These are phyloP conservation scores for Porphyrellus cyaneotinctus DNA, from an alignment of 768 basidiomycete genomes.

Conservation along the genomic window DNA sequence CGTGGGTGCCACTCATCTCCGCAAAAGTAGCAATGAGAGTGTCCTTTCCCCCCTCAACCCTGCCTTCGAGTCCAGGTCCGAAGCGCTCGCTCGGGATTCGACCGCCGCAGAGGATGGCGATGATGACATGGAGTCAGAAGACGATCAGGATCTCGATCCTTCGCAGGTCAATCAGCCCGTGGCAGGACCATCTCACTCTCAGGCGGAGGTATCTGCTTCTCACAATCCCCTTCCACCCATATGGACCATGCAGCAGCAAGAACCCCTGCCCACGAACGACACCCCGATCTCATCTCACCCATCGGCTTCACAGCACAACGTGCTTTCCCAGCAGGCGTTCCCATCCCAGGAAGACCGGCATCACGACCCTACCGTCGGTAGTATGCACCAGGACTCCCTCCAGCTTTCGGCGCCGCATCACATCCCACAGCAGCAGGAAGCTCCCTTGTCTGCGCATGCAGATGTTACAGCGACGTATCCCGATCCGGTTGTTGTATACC, in stretches of 20 bases:
- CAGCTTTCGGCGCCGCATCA: slow-evolving; percentile 30
- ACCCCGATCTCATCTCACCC: slow-evolving; percentile 33
- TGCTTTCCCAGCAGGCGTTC: slow-evolving; percentile 31
- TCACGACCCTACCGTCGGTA: slow-evolving; percentile 22
- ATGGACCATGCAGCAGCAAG: slow-evolving; percentile 33
- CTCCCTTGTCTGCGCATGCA: slow-evolving; percentile 26
- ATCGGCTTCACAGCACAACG: slow-evolving; percentile 24
- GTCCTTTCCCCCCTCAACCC: slow-evolving; percentile 39
- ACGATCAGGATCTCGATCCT: slow-evolving; percentile 29
- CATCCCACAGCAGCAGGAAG: slow-evolving; percentile 29
- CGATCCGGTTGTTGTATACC: slow-evolving; percentile 32
- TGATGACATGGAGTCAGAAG: slow-evolving; percentile 37
- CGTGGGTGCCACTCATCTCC: slow-evolving; percentile 30
- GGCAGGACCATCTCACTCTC: slow-evolving; percentile 31
- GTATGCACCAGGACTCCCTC: slow-evolving; percentile 28
- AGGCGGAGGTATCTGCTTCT: slow-evolving; percentile 19
- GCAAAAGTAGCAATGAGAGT: slow-evolving; percentile 35
- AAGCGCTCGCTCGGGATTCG: slow-evolving; percentile 25
- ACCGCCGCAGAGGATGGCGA: slow-evolving; percentile 30
- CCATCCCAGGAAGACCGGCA: slow-evolving; percentile 25
- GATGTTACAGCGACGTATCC: slow-evolving; percentile 24
- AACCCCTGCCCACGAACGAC: slow-evolving; percentile 23
- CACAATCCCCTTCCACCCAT: slow-evolving; percentile 32
- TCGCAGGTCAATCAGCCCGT: slow-evolving; percentile 23
- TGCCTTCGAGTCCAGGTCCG: slow-evolving; percentile 35